Evolutionary conservation across 139 green algal genomes (phyloP), one percentile per base, ranked within the genome.

Genomic region (Asterochloris erici): DNA sequence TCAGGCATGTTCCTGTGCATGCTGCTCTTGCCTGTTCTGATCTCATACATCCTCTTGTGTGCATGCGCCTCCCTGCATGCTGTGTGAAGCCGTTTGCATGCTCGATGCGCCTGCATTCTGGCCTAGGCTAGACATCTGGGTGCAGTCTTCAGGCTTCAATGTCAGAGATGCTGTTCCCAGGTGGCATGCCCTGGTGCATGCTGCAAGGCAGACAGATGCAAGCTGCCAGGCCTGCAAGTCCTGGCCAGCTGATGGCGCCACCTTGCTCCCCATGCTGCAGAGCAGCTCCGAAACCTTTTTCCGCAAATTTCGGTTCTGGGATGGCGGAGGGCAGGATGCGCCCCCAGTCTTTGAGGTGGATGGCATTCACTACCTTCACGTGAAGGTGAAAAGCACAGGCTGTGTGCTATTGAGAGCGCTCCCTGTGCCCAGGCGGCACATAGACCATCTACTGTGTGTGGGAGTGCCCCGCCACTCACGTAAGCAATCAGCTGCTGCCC

Each of bases 301-400:
- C 79, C 86, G 96, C 19, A 96, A 94, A 70, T 86, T 94, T 21
- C 95, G 93, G 74, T 96, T 97, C 21, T 98, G 95, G 94, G 91
- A 93, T 60, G 89, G 89, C 6, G 88, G 87, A 24, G 90, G 87
- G 26, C 81, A 92, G 66, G 92, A 97, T 73, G 95, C 96, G 0
- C 96, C 96, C 0, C 95, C 96, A 15, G 90, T 97, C 0, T 98
- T 99, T 83, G 68, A 90, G 63, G 88, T 97, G 12, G 96, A 99
- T 79, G 96, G 96, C n/a, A 95, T 99, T 16, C 92, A 95, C 62
- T 99, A 99, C 89, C 82, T 99, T 38, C 90, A 98, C 79, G 83
- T 97, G 14, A 97, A 97, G 86, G 88, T 89, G 29, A 54, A 0
- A 79, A 38, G 12, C 24, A 54, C 24, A 24, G 0, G 15, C 16